phyloP scores from a whole-genome alignment of 73 alveolate genomes.

The Paramecium octaurelia region DNA sequence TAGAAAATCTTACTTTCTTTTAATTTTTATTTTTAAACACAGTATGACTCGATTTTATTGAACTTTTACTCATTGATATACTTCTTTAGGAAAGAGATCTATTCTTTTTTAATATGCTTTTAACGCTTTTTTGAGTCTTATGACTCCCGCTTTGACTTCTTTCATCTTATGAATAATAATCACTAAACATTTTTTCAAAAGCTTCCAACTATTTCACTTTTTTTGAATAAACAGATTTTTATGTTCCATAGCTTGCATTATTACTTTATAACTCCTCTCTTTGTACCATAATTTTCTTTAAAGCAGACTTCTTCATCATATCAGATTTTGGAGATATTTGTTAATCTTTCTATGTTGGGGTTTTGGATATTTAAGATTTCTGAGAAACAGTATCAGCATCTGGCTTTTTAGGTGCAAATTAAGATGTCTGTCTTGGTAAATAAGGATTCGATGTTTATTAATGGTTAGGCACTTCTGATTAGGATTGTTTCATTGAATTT shows the following conservation, averaged over 20 bases:
- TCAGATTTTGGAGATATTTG: not conserved
- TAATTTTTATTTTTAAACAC: not conserved
- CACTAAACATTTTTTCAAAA: constrained; percentile 23
- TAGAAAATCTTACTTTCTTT: not conserved
- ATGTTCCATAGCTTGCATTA: not conserved
- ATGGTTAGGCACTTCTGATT: not conserved
- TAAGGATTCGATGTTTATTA: not conserved
- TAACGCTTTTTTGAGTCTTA: not conserved
- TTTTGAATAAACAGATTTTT: not conserved
- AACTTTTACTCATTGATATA: not conserved
- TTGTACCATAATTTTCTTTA: not conserved
- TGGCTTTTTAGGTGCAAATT: constrained; percentile 21
- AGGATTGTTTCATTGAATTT: not conserved
- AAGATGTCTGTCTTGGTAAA: not conserved
- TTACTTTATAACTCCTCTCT: not conserved
- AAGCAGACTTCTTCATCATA: not conserved
- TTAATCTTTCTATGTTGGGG: not conserved
- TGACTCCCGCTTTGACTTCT: not conserved
- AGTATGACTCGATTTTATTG: not conserved
- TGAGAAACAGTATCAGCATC: not conserved
- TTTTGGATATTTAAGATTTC: not conserved
- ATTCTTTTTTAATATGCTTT: constrained; percentile 1
- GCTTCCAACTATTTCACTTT: not conserved
- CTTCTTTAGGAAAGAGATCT: not conserved
- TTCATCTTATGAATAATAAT: not conserved